A percentile compares a stretch with the other conserved stretches of the same genome.
These are phyloP conservation scores for Ilex asprella DNA, from an alignment of 257 asterid genomes.

Conservation along the genomic window DNA sequence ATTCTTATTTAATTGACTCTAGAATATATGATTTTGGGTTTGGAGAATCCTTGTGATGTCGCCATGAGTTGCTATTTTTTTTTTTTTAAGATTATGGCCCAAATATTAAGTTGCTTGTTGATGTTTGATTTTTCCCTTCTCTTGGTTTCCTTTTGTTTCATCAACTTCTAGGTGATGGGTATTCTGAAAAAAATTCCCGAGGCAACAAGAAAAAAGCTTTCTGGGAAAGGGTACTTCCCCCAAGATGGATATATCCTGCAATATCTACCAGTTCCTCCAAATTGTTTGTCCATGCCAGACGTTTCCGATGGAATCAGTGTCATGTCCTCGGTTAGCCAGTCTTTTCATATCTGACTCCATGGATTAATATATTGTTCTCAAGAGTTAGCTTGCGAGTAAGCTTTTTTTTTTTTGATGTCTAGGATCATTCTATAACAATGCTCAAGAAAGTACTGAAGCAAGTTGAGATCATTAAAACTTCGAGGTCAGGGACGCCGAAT, in stretches of 20 bases:
- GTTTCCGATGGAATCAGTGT: constrained; percentile 85
- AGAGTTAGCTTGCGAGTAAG: constrained; percentile 21
- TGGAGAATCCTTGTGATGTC: neutral
- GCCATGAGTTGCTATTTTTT: neutral
- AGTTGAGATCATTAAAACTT: constrained; percentile 73
- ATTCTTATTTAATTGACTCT: neutral
- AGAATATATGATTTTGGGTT: neutral
- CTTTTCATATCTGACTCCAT: constrained; percentile 8
- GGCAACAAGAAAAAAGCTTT: constrained; percentile 61
- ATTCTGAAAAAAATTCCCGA: constrained; percentile 56
- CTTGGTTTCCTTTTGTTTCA: neutral
- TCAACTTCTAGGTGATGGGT: constrained; percentile 44
- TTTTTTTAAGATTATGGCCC: neutral
- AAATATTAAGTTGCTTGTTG: neutral
- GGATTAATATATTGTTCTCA: constrained; percentile 8
- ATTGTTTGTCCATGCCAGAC: constrained; percentile 94
- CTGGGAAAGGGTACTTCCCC: constrained; percentile 60
- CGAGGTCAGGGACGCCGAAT: constrained; percentile 87
- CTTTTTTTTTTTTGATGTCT: constrained; percentile 19
- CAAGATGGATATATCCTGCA: constrained; percentile 87
- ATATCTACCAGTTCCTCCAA: constrained; percentile 91
- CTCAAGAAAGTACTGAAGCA: constrained; percentile 81
- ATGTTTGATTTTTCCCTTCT: neutral
- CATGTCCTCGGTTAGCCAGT: constrained; percentile 73
- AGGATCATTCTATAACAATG: constrained; percentile 86